Evolutionary conservation across 164 flowering plant species (phyloP).

Genomic region (Pachysandra terminalis): DNA sequence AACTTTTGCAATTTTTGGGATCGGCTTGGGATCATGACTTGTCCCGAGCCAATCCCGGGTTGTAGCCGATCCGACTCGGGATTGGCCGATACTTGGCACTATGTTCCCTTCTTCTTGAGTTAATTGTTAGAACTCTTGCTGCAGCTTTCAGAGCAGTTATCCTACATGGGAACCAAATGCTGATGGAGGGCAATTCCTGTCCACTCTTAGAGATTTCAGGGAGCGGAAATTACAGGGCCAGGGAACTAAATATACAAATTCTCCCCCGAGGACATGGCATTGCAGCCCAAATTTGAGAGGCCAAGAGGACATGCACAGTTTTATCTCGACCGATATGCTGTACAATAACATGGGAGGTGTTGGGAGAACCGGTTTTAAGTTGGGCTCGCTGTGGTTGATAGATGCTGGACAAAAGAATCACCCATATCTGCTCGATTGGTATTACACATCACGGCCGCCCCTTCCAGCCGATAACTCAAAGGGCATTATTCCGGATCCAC

Average conservation of each 20-base stretch:
- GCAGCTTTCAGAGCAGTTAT: conserved; percentile 84
- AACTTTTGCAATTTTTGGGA: no score
- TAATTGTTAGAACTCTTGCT: conserved; percentile 14
- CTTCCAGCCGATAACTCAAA: conserved; percentile 9
- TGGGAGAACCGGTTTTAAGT: conserved; percentile 29
- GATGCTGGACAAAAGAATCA: conserved; percentile 53
- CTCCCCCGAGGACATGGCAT: conserved; percentile 35
- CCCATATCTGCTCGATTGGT: conserved; percentile 88
- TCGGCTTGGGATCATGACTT: no score
- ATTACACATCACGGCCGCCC: conserved; percentile 49
- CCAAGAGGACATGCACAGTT: conserved; percentile 29
- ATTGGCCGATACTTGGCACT: no score
- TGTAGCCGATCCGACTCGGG: no score
- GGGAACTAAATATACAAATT: conserved; percentile 22
- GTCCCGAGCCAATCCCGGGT: no score
- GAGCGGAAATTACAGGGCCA: conserved; percentile 54
- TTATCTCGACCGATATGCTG: conserved; percentile 34
- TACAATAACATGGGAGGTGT: conserved; percentile 17
- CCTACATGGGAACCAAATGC: conserved; percentile 82
- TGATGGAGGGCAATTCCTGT: conserved; percentile 68
- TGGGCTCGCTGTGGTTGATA: conserved; percentile 55
- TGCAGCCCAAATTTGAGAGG: conserved; percentile 32
- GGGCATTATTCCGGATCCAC: conserved; percentile 18
- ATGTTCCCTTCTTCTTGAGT: no score
- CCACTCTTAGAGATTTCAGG: conserved; percentile 54